Evolutionary conservation across 306 rosid genomes (phyloP), one percentile per base, ranked within the genome.

Genomic region (Rosa rugosa): DNA sequence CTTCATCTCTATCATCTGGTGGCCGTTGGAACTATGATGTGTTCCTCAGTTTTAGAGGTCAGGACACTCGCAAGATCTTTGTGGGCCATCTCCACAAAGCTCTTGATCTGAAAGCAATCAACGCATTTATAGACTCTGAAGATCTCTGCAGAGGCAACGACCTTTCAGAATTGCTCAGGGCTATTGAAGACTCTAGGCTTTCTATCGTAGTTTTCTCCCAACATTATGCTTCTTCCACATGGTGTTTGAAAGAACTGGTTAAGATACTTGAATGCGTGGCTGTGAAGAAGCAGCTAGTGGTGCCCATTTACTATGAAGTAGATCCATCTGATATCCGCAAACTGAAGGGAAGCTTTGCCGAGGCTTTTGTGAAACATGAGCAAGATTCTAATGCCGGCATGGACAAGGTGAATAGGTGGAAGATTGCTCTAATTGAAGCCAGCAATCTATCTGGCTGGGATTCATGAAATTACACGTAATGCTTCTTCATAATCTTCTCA

Each of bases 31-130:
- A 54, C 18, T 75, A 56, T 44, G 78, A 75, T 44, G 78, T n/a
- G 18, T 75, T 75, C 78, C 45, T 75, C 51, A 75, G 27, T 49
- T 75, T 75, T 5, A 56, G 78, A 74, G 77, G 68, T 17, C n/a
- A 36, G 17, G 77, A 74, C 16, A 74, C 77, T 11, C 65, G 65
- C 13, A 75, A 56, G 4, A 40, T 2, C 40, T 56, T 75, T 14
- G 27, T 38, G 6, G 13, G 67, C 14, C 78, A 75, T 54, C 78
- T 75, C 16, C 25, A 44, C 62, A 65, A 13, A 14, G 78, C 69
- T 14, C 64, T 75, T 36, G 8, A 10, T 6, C 40, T 11, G 16
- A 13, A 75, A 62, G 69, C 23, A 41, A 57, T 75, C 44, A 41
- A 59, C 36, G 27, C 54, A 10, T 75, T 75, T 56, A 12, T 34